Conservation (phyloP, 1,284 basidiomycete genomes). For the Tetrapyrgos nigripes region DNA sequence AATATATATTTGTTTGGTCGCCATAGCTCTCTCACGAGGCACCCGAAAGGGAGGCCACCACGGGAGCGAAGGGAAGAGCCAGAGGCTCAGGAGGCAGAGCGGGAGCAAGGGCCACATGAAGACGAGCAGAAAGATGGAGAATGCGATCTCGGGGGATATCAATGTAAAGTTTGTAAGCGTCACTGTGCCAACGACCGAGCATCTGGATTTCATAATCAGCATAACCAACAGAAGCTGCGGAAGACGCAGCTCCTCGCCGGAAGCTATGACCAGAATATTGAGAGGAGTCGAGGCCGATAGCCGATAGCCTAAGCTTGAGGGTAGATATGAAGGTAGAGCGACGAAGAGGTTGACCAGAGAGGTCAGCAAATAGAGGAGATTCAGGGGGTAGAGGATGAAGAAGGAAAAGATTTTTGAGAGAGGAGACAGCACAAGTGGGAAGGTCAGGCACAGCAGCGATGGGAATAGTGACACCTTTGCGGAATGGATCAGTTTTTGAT, state of each 20-base stretch:
- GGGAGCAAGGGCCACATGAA: constrained; percentile 36
- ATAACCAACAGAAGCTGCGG: constrained; percentile 36
- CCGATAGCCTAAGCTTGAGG: constrained; percentile 20
- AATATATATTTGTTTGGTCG: too few relatives aligned
- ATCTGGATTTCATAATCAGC: constrained; percentile 41
- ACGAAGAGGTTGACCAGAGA: background rate
- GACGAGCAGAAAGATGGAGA: constrained; percentile 34
- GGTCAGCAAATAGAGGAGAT: background rate
- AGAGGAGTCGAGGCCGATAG: constrained; percentile 24
- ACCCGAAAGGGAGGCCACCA: constrained; percentile 10
- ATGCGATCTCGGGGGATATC: constrained; percentile 28
- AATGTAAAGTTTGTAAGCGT: constrained; percentile 42
- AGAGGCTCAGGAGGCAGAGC: constrained; percentile 39
- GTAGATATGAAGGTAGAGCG: background rate
- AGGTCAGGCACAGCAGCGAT: background rate
- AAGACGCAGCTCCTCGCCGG: constrained; percentile 27
- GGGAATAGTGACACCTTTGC: constrained; percentile 8
- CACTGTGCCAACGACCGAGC: constrained; percentile 41
- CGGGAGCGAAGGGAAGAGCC: constrained; percentile 21
- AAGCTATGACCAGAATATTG: constrained; percentile 39
- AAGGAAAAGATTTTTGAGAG: background rate
- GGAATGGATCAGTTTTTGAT: constrained; percentile 47
- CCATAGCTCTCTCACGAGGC: constrained; percentile 6
- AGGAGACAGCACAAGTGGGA: background rate
- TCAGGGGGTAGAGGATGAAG: background rate